A percentile compares a stretch with the other conserved stretches of the same genome.
Conservation (phyloP, 2,329 filamentous ascomycete species). For the Rhynchosporium agropyri region DNA sequence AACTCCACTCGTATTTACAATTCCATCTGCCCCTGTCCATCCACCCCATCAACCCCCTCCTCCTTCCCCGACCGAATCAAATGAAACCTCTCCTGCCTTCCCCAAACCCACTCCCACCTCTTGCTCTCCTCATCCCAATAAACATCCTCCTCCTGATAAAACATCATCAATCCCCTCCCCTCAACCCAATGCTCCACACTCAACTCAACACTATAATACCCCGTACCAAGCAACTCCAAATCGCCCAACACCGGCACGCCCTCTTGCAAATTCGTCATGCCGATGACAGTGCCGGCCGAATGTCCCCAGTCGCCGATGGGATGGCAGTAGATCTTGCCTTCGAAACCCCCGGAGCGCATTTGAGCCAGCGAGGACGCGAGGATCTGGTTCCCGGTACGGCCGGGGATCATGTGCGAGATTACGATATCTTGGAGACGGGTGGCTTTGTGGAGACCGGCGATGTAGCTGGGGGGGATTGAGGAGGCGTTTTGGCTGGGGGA, state of each 20-base stretch:
- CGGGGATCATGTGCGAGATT: slow-evolving; percentile 48
- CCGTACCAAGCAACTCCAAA: slow-evolving; percentile 48
- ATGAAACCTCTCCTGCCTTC: slow-evolving; percentile 51
- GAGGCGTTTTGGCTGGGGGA: slow-evolving; percentile 47
- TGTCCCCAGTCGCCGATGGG: slow-evolving; percentile 56
- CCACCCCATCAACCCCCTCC: not conserved
- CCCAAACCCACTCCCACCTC: slow-evolving; percentile 54
- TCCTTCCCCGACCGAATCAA: slow-evolving; percentile 9
- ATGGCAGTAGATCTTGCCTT: slow-evolving; percentile 53
- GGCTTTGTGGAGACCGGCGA: slow-evolving; percentile 48
- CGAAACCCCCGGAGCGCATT: slow-evolving; percentile 49
- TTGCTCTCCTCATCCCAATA: slow-evolving; percentile 47
- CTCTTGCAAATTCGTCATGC: slow-evolving; percentile 54
- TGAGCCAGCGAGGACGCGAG: slow-evolving; percentile 45
- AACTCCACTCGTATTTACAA: slow-evolving; percentile 5
- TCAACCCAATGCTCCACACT: slow-evolving; percentile 51
- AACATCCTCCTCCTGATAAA: slow-evolving; percentile 55
- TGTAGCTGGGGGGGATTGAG: slow-evolving; percentile 48
- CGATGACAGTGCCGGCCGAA: slow-evolving; percentile 52
- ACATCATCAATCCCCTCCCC: slow-evolving; percentile 49
- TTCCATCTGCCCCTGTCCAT: slow-evolving; percentile 15
- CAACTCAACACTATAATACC: slow-evolving; percentile 56
- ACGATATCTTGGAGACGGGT: slow-evolving; percentile 54
- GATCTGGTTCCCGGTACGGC: slow-evolving; percentile 50
- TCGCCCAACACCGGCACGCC: slow-evolving; percentile 52